Conservation (phyloP, 2,329 filamentous ascomycete species). For the Helotiales sp. region DNA sequence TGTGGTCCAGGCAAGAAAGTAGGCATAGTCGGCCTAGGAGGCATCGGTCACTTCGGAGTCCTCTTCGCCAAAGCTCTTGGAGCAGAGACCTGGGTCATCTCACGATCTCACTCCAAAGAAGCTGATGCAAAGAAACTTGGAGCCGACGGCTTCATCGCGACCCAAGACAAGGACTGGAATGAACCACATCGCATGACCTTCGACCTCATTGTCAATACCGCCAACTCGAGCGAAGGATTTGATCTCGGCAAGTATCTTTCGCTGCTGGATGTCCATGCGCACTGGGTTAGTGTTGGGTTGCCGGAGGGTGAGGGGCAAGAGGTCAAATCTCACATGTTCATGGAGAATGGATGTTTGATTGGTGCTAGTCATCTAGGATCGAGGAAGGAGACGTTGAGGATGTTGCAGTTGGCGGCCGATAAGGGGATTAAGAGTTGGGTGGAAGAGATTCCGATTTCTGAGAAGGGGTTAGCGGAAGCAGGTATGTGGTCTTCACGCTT, state of each 20-base stretch:
- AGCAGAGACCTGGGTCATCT: conserved; percentile 62
- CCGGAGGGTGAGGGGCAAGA: conserved; percentile 73
- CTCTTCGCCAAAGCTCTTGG: conserved; percentile 69
- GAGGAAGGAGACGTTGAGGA: conserved; percentile 67
- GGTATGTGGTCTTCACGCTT: too few relatives aligned
- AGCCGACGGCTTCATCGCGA: conserved; percentile 60
- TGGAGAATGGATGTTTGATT: conserved; percentile 72
- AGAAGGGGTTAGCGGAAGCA: conserved; percentile 66
- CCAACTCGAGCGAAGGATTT: conserved; percentile 67
- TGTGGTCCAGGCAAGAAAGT: conserved; percentile 78
- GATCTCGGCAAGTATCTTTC: conserved; percentile 71
- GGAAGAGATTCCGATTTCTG: conserved; percentile 71
- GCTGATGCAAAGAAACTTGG: conserved; percentile 59
- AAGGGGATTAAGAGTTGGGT: conserved; percentile 71
- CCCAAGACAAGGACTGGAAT: conserved; percentile 57
- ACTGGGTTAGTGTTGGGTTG: conserved; percentile 77
- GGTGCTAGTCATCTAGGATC: conserved; percentile 71
- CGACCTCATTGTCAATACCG: conserved; percentile 76
- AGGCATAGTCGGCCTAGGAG: conserved; percentile 71
- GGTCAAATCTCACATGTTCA: conserved; percentile 73
- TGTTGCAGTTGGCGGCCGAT: conserved; percentile 70
- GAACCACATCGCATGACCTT: conserved; percentile 61
- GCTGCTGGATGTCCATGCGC: conserved; percentile 78
- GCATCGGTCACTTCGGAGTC: conserved; percentile 70
- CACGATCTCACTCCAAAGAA: conserved; percentile 59